Conservation (phyloP, 768 basidiomycete species). For the Mycena latifolia region DNA sequence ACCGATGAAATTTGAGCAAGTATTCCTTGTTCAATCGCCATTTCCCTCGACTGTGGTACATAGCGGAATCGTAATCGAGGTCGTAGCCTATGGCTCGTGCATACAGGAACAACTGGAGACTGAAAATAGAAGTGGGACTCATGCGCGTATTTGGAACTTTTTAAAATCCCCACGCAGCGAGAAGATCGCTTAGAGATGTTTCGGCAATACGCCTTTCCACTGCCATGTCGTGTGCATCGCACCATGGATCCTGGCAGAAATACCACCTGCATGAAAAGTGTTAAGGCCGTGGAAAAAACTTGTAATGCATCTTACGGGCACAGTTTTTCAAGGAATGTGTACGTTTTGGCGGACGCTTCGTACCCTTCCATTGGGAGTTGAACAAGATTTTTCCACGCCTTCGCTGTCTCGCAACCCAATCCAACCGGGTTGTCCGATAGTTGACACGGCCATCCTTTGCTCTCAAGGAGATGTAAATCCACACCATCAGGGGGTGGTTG, state of each 20-base stretch:
- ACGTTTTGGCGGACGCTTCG: constrained; percentile 19
- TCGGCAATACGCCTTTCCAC: constrained; percentile 15
- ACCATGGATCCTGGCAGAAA: constrained; percentile 29
- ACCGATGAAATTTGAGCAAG: too few relatives aligned
- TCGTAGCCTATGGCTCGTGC: too few relatives aligned
- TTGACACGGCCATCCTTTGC: constrained; percentile 24
- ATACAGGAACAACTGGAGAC: too few relatives aligned
- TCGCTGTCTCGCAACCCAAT: constrained; percentile 21
- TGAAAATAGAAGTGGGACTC: too few relatives aligned
- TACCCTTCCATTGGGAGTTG: constrained; percentile 8
- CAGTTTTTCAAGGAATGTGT: constrained; percentile 18
- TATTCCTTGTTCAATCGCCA: too few relatives aligned
- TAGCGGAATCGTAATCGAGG: too few relatives aligned
- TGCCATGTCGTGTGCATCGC: constrained; percentile 23
- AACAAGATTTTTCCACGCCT: constrained; percentile 17
- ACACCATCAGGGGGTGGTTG: constrained; percentile 9
- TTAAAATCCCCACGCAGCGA: constrained; percentile 21
- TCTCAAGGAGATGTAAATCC: constrained; percentile 16
- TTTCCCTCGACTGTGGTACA: too few relatives aligned
- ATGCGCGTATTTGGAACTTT: too few relatives aligned
- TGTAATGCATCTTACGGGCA: constrained; percentile 18
- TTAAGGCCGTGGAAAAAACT: background rate
- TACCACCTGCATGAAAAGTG: constrained; percentile 21
- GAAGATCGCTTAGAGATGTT: constrained; percentile 1
- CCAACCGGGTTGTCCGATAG: background rate